Evolutionary conservation across 768 basidiomycete species (phyloP), one percentile per base, ranked within the genome.

Genomic region (Podaxis mareebaensis): DNA sequence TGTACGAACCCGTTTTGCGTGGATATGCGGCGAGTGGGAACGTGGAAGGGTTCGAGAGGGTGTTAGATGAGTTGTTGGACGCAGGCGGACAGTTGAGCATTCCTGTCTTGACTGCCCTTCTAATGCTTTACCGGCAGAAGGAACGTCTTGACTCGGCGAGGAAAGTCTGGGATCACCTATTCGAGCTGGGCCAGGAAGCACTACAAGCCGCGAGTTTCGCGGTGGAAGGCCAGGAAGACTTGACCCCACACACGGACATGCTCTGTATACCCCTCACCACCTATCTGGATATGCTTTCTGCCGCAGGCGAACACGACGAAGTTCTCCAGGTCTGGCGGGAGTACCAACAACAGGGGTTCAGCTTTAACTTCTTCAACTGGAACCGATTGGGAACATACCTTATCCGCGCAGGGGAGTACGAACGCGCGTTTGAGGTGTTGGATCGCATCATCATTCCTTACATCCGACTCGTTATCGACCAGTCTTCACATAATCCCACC

Each of bases 281-380:
- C 67, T 89, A 88, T 74, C 85, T 97, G 64, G 88, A 93, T 66
- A 82, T 85, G 4, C 76, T 96, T 56, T 91, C 93, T 2, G 74
- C 77, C 3, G 83, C 82, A 0, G 90, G 89, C 1, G 70, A 77
- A 40, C 89, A 95, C 67, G 65, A 70, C 7, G 83, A 87, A 63
- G 81, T 96, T 51, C 82, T 87, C 15, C 69, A 71, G 3, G 78
- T 83, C 0, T 98, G 96, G 95, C 76, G 78, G n/a, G 71, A 77
- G 33, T 81, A 92, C 55, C 83, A 83, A 64, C 66, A 73, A 11
- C 74, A 79, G 10, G 92, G 92, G 1, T 90, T 96, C 67, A 80
- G 80, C 12, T 93, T 95, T 72, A 93, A 96, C 71, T 83, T 91
- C 12, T 87, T 91, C 68, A 98, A 97, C 73, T 99, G 94, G 92